phyloP scores from a whole-genome alignment of 1,284 basidiomycete genomes.

The Puccinia coronata region DNA sequence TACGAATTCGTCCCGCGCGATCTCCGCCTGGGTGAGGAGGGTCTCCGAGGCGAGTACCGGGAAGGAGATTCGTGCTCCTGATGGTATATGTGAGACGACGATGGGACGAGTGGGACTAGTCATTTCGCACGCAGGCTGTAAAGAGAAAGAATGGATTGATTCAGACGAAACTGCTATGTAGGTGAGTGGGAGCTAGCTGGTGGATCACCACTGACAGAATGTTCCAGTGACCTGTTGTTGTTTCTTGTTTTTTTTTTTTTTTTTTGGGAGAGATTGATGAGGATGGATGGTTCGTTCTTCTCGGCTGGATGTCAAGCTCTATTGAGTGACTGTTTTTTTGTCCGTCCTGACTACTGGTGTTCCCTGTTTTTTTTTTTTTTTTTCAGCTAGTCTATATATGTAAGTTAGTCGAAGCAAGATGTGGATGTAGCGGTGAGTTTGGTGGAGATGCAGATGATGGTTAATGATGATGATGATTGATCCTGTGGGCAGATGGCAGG shows the following conservation, averaged over 20 bases:
- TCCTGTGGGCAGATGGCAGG: too few relatives aligned
- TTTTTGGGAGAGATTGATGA: not conserved
- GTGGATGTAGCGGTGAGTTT: too few relatives aligned
- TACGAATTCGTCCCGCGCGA: not conserved
- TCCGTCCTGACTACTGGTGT: too few relatives aligned
- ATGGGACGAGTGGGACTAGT: not conserved
- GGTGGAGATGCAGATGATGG: too few relatives aligned
- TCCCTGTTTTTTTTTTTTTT: too few relatives aligned
- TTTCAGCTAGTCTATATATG: too few relatives aligned
- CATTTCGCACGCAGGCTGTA: not conserved
- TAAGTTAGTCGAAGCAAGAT: too few relatives aligned
- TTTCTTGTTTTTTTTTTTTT: too few relatives aligned
- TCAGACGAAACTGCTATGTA: not conserved
- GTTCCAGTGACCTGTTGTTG: not conserved
- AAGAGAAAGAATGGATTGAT: not conserved
- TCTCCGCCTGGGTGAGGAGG: not conserved
- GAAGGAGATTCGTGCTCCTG: not conserved
- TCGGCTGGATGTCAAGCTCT: not conserved
- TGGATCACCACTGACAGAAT: not conserved
- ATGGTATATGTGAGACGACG: not conserved
- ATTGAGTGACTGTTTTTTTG: not conserved
- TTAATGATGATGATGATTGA: too few relatives aligned
- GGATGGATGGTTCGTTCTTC: not conserved
- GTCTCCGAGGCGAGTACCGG: not conserved
- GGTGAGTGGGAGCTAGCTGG: too few relatives aligned